phyloP scores from a whole-genome alignment of 768 basidiomycete genomes.

The Dacryopinax spathularia region DNA sequence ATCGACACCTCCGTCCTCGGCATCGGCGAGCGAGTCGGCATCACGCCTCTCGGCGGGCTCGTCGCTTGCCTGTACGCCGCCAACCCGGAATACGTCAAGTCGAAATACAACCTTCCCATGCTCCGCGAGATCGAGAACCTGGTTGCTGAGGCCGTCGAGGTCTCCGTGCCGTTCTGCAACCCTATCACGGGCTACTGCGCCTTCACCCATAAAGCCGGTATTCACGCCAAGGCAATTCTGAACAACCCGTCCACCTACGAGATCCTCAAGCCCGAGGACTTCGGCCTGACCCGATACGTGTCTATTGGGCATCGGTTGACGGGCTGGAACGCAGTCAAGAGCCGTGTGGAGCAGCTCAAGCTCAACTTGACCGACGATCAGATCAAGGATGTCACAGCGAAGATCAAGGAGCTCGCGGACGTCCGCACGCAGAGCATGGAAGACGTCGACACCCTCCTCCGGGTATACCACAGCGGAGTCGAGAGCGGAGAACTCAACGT shows the following conservation, averaged over 20 bases:
- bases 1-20: slow-evolving; percentile 97
- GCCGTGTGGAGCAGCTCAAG: slow-evolving; percentile 92
- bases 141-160: slow-evolving; percentile 96
- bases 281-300: slow-evolving; percentile 92
- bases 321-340: slow-evolving; percentile 99
- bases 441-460: slow-evolving; percentile 91
- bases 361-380: slow-evolving; percentile 81
- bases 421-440: slow-evolving; percentile 98
- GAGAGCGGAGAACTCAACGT: slow-evolving; percentile 82
- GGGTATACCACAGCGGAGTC: slow-evolving; percentile 90
- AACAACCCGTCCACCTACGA: slow-evolving; percentile 99
- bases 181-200: slow-evolving; percentile 97
- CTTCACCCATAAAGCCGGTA: slow-evolving; percentile 99
- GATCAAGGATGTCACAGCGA: slow-evolving; percentile 96
- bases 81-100: slow-evolving; percentile 97
- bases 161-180: slow-evolving; percentile 95
- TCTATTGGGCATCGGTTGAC: slow-evolving; percentile 97
- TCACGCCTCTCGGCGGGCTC: slow-evolving; percentile 93
- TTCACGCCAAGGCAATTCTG: slow-evolving; percentile 98
- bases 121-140: slow-evolving; percentile 97
- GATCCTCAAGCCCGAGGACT: slow-evolving; percentile 98
- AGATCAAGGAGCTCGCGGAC: slow-evolving; percentile 99
- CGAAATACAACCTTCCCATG: slow-evolving; percentile 96
- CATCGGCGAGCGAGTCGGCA: slow-evolving; percentile 97
- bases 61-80: slow-evolving; percentile 94